Conservation (phyloP, 2,329 filamentous ascomycete genomes). For the Colletotrichum gloeosporioides region DNA sequence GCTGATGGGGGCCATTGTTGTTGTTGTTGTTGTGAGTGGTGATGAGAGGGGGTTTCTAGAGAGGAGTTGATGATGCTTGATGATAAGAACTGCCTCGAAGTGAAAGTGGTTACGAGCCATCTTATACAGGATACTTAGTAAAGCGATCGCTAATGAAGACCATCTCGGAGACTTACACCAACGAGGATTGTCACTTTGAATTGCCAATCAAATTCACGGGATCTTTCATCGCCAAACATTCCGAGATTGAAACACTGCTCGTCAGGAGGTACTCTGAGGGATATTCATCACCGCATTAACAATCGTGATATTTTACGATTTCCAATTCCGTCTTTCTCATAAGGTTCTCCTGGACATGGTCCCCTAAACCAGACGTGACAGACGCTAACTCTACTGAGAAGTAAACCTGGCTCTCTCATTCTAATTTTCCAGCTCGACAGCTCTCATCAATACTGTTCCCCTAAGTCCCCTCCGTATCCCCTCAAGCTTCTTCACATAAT, state of each 20-base stretch:
- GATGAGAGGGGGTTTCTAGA: not conserved
- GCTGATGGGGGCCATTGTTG: not conserved
- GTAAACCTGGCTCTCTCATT: not conserved
- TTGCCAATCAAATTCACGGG: not conserved
- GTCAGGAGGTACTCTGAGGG: fast-evolving
- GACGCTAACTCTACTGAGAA: not conserved
- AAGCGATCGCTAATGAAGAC: not conserved
- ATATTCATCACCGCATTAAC: not conserved
- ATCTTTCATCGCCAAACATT: not conserved
- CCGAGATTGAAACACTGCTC: not conserved
- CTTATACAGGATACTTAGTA: fast-evolving
- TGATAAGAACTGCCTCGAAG: not conserved
- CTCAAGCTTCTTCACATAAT: not conserved
- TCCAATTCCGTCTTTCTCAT: not conserved
- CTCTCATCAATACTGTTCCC: not conserved
- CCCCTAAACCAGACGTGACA: too few relatives aligned
- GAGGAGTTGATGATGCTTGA: not conserved
- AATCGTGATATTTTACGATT: not conserved
- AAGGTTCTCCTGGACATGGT: too few relatives aligned
- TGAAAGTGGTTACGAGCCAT: not conserved
- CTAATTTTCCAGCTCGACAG: not conserved
- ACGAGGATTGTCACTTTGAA: fast-evolving
- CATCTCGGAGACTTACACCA: not conserved
- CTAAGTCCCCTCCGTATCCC: not conserved
- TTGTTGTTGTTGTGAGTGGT: not conserved